Base-by-base conservation (phyloP, 139 green algal species). In the Picochlorum sp. region DNA sequence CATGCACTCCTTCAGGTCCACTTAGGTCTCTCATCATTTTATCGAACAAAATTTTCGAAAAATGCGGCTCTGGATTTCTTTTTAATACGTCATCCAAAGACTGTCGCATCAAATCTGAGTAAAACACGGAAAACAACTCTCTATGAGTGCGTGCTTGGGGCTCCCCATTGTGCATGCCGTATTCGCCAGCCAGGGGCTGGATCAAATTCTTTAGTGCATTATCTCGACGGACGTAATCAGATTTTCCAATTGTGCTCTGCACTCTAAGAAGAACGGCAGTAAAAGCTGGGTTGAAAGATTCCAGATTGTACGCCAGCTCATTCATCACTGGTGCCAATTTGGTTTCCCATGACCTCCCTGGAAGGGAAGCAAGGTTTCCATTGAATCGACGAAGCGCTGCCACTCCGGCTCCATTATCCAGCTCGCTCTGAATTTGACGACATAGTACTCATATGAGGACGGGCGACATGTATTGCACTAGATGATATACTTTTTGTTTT, bases 201-300 rank as follows among this genome's bases (percentile, higher is more conserved):
- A 95, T 94, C 7, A 95, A 75, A 57, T 85, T 81, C 70, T 89
- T 88, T 8, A 95, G 72, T 3, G 82, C 81, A 56, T 77, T 65
- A 73, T 95, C 88, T 26, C 88, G 74, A 37, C 73, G 68, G 41
- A 88, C 79, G 55, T 95, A 95, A 59, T 93, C 84, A 24, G 49
- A 80, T 36, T 64, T 24, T 12, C 87, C 87, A 58, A 95, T 87
- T 45, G 73, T 94, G 57, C 65, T 60, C 53, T 74, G 69, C 22
- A 89, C 84, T 73, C 79, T 76, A 26, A 95, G 81, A 57, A 95
- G 63, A 41, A 84, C 82, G n/a, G 79, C 78, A 14, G 88, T 88
- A 69, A 95, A 95, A 59, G 85, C 85, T 24, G 88, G 88, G 74
- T 95, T 95, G 85, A 95, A 95, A 2, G 85, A 90, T 79, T 95